Evolutionary conservation across 164 flowering plant species (phyloP).

Genomic region (Macadamia tetraphylla): DNA sequence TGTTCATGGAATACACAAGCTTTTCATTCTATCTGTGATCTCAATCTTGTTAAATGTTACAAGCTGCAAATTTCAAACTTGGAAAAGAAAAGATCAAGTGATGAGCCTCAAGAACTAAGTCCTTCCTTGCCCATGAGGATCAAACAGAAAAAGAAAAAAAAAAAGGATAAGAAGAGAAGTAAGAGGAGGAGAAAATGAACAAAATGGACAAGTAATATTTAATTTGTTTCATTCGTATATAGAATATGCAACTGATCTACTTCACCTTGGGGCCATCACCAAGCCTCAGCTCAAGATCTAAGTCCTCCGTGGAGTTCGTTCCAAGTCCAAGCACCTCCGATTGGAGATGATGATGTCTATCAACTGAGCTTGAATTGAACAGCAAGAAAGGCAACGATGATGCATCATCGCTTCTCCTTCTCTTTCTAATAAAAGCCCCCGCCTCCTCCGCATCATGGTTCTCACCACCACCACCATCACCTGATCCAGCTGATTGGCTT

Average conservation of each 20-base stretch:
- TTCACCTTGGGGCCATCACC: slow-evolving; percentile 52
- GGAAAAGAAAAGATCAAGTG: slow-evolving; percentile 5
- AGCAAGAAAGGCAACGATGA: slow-evolving; percentile 25
- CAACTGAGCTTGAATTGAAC: slow-evolving; percentile 20
- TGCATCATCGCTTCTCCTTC: slow-evolving; percentile 28
- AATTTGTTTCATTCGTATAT: slow-evolving; percentile 6
- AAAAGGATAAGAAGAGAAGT: not conserved
- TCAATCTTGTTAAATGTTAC: slow-evolving; percentile 15
- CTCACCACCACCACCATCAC: not conserved
- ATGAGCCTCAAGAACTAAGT: slow-evolving; percentile 13
- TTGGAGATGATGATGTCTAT: slow-evolving; percentile 14
- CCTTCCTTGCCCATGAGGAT: not conserved
- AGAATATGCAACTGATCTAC: slow-evolving; percentile 12
- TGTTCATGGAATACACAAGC: slow-evolving; percentile 2
- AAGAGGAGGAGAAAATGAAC: slow-evolving; percentile 5
- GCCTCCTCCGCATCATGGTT: slow-evolving; percentile 7
- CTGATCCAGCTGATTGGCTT: slow-evolving; percentile 10
- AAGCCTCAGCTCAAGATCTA: slow-evolving; percentile 93
- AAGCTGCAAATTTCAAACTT: slow-evolving; percentile 12
- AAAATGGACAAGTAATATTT: not conserved
- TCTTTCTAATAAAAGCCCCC: slow-evolving; percentile 32
- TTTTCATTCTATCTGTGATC: slow-evolving; percentile 8
- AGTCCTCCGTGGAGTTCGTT: slow-evolving; percentile 38
- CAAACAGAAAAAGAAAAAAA: not conserved
- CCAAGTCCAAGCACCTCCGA: slow-evolving; percentile 28